Percentiles rank a stretch among this genome's conserved stretches.
phyloP scores from a whole-genome alignment of 306 rosid species.

The Rubus parviflorus region DNA sequence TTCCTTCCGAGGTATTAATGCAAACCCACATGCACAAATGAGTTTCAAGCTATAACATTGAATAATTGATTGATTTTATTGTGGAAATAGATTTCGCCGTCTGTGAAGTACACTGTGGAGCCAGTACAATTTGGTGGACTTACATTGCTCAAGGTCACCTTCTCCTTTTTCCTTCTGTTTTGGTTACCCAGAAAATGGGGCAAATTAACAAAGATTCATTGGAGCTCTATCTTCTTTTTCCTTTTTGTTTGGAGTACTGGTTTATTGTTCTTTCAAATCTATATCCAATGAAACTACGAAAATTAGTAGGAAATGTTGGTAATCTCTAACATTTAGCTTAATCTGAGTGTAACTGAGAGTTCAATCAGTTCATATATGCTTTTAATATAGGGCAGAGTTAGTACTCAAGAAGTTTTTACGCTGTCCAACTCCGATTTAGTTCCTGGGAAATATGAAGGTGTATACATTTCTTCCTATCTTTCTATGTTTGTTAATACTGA shows the following conservation, averaged over 20 bases:
- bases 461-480: constrained; percentile 21
- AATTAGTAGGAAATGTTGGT: neutral
- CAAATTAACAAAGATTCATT: no score
- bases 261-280: no score
- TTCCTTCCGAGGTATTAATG: constrained; percentile 58
- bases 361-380: neutral
- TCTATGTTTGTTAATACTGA: neutral
- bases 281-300: neutral
- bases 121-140: constrained; percentile 59
- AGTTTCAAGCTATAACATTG: constrained; percentile 6
- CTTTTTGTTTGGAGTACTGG: no score
- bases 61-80: neutral
- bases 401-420: constrained; percentile 75
- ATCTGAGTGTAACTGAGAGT: neutral
- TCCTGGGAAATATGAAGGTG: constrained; percentile 94
- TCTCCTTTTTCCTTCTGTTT: neutral
- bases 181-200: neutral
- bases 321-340: neutral
- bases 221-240: no score
- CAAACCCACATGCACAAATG: neutral
- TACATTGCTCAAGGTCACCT: constrained; percentile 69
- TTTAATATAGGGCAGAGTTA: constrained; percentile 66
- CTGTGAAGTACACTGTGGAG: constrained; percentile 48
- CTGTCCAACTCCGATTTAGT: constrained; percentile 88
- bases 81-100: constrained; percentile 38